phyloP scores from a whole-genome alignment of 371 early-diverging fungal genomes.

The Lichtheimia ramosa region DNA sequence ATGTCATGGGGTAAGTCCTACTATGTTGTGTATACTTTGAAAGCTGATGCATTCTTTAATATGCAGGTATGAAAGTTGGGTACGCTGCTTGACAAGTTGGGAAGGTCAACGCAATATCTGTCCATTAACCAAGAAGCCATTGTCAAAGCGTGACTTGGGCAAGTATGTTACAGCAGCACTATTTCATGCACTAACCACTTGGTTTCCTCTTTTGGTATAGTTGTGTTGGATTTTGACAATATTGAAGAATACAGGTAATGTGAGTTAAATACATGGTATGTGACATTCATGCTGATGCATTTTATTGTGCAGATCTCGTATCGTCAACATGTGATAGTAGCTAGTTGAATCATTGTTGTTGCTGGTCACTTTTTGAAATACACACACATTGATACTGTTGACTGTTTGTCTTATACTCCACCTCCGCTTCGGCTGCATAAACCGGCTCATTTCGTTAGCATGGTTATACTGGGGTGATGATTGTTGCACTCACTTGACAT shows the following conservation, averaged over 20 bases:
- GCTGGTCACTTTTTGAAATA: background rate
- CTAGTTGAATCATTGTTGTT: background rate
- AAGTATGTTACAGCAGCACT: conserved; percentile 8
- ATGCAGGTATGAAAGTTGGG: conserved; percentile 91
- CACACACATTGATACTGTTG: background rate
- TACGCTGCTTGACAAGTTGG: conserved; percentile 81
- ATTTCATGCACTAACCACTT: background rate
- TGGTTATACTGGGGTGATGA: too few species aligned
- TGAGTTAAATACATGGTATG: background rate
- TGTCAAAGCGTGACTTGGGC: conserved; percentile 85
- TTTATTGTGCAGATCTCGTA: conserved; percentile 6
- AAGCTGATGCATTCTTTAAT: background rate
- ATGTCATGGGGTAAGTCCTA: conserved; percentile 90
- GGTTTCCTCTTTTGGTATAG: conserved; percentile 17
- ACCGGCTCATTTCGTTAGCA: background rate
- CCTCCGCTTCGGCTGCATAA: conserved; percentile 39
- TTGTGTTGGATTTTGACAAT: conserved; percentile 81
- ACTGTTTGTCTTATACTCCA: conserved; percentile 22
- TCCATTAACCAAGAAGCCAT: conserved; percentile 90
- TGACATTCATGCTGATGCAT: background rate
- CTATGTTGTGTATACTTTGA: background rate
- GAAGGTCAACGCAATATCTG: conserved; percentile 85
- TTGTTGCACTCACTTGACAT: conserved; percentile 32
- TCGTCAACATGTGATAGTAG: conserved; percentile 8
- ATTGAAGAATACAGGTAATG: conserved; percentile 75